phyloP scores from a whole-genome alignment of 2,329 filamentous ascomycete species.

The Colletotrichum acutatum region DNA sequence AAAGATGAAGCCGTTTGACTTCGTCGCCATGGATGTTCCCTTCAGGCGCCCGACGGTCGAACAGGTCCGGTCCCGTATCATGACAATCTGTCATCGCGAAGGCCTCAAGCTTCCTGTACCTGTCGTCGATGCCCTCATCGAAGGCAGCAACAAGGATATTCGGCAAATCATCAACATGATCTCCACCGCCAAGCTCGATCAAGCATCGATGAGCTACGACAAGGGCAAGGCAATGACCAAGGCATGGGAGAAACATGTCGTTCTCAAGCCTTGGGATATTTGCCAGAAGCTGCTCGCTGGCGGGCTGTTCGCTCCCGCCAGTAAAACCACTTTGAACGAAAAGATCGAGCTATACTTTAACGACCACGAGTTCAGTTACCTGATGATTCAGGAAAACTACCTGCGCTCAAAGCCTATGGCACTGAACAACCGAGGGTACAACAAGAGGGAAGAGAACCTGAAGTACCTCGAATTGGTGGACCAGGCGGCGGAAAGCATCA shows the following conservation, averaged over 20 bases:
- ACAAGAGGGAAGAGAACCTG: constrained; percentile 76
- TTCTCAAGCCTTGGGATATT: constrained; percentile 98
- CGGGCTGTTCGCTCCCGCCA: constrained; percentile 84
- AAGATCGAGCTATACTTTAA: constrained; percentile 99
- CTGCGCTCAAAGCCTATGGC: constrained; percentile 81
- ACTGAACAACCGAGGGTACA: constrained; percentile 66
- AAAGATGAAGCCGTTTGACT: constrained; percentile 99
- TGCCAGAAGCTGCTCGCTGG: constrained; percentile 90
- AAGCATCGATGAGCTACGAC: constrained; percentile 82
- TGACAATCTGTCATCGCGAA: constrained; percentile 95
- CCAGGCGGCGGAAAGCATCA: constrained; percentile 93
- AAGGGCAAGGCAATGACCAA: constrained; percentile 95
- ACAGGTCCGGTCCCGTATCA: constrained; percentile 89
- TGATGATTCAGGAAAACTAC: constrained; percentile 99
- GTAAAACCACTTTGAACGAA: constrained; percentile 90
- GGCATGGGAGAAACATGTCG: constrained; percentile 97
- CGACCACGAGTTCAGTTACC: constrained; percentile 95
- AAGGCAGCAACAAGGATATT: constrained; percentile 95
- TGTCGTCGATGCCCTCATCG: constrained; percentile 92
- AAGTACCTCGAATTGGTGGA: constrained; percentile 90
- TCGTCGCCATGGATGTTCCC: constrained; percentile 82
- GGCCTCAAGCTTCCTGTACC: constrained; percentile 84
- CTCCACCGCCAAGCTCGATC: constrained; percentile 90
- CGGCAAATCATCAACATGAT: constrained; percentile 99
- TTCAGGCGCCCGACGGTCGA: constrained; percentile 93